Base-by-base conservation (phyloP, 2,329 filamentous ascomycete species). In the Teratosphaeria viscida region DNA sequence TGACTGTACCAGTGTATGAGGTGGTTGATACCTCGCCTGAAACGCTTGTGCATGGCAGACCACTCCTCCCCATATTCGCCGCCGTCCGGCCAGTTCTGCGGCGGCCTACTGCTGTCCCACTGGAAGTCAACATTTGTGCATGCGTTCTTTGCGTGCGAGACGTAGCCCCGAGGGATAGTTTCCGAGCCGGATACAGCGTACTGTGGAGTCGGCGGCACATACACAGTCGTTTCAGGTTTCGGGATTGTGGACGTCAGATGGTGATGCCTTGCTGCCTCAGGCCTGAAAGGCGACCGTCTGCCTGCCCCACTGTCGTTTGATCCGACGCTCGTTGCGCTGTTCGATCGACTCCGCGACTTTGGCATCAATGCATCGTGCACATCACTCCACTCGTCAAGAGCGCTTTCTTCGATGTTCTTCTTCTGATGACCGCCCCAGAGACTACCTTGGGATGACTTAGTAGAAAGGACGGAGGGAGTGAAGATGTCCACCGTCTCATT, bases 41-140 rank as follows among this genome's bases (percentile, higher is more conserved):
- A 96, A 26, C 94, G 84, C 70, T 86, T 87, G 74, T 99, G 94
- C 94, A 99, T 97, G 3, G 85, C 81, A 34, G 90, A 88, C 94
- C 94, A 99, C 74, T 97, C 94, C 74, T 99, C 94, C 0, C 90
- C 91, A 67, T 90, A 89, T 52, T 87, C 82, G 47, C 92, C 94
- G 10, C 92, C 92, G 67, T 90, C 86, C 6, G 92, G 92, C 88
- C 94, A 97, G 63, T 86, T 80, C 52, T 90, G 81, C 0, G 89
- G 85, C 2, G 82, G 77, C 14, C 88, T 82, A 81, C 92, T 92
- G 61, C 92, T 96, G 70, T 99, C 92, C 92, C 94, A 99, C 67
- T 92, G 88, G 68, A 90, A 95, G 73, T 99, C 94, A n/a, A 96
- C 81, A 56, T 88, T 82, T 5, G 89, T 80, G 69, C 91, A 97